Base-by-base conservation (phyloP, 2,329 filamentous ascomycete genomes). In the Penicillium sp. region DNA sequence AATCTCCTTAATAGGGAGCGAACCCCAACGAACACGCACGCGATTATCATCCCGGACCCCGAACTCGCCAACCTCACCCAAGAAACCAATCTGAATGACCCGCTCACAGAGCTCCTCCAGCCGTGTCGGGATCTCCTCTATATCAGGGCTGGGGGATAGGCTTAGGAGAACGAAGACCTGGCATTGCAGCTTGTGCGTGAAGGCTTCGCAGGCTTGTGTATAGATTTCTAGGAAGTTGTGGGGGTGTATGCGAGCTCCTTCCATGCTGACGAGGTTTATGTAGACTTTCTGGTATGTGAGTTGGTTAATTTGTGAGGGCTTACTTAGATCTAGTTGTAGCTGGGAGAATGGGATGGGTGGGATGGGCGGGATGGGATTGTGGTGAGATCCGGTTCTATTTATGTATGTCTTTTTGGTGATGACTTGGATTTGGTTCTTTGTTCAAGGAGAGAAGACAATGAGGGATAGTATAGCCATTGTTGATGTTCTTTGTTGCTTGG, bases 131-230 rank as follows among this genome's bases (percentile, higher is more conserved):
- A 49, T 26, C 3, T 17, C 7, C 17, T 49, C n/a, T n/a, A 26
- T 26, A 15, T 49, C 47, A 2, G 33, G 41, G 12, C 26, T 45
- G 1, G 47, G 41, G 4, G 28, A 15, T 15, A 7, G 6, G n/a
- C 33, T 33, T 2, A 38, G 12, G 3, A 45, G 28, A 6, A 15
- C 33, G n/a, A 33, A 45, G 4, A 49, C 26, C 12, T 49, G 47
- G 28, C 41, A 45, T 15, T 49, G 26, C 2, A 49, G 41, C 31
- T 49, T 49, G 22, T 39, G 47, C 2, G 41, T 33, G 33, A 49
- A 49, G 21, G 41, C 15, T 8, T 39, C 28, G 41, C 47, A 49
- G 19, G 34, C 35, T 38, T 49, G 28, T 6, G 19, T 21, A 7
- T 49, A 49, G 41, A 45, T 22, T 0, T 32, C 21, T 1, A 1